Evolutionary conservation across 306 rosid genomes (phyloP).

Genomic region (Acacia crassicarpa): DNA sequence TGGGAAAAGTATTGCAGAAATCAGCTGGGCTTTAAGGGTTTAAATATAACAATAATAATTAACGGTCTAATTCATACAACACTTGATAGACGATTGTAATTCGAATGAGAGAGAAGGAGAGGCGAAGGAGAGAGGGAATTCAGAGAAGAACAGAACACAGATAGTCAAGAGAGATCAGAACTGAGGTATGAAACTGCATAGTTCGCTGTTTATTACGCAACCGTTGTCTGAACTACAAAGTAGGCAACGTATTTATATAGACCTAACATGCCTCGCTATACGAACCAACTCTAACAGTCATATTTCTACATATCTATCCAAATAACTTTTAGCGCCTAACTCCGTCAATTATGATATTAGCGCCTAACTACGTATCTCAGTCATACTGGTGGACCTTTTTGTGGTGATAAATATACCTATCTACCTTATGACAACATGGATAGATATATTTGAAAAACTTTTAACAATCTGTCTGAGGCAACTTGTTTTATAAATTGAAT

Average conservation of each 20-base stretch:
- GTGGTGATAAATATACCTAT: too few relatives aligned
- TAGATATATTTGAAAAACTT: too few relatives aligned
- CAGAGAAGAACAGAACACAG: background rate
- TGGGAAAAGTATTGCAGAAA: background rate
- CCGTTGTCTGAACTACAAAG: background rate
- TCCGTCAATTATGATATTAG: background rate
- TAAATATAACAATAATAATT: background rate
- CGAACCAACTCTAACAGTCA: background rate
- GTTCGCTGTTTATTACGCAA: background rate
- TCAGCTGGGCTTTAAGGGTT: background rate
- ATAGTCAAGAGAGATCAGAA: background rate
- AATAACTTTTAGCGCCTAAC: background rate
- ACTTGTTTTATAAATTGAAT: too few relatives aligned
- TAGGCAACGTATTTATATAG: background rate
- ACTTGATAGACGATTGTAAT: background rate
- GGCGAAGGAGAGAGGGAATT: background rate
- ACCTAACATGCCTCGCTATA: background rate
- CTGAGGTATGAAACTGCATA: background rate
- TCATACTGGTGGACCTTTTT: too few relatives aligned
- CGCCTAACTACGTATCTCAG: too few relatives aligned
- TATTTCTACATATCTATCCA: background rate
- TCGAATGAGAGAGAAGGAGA: background rate
- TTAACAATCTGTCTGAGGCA: too few relatives aligned
- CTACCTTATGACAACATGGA: too few relatives aligned
- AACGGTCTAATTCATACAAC: background rate